Conservation (phyloP, 139 green algal genomes). For the Chlorella sp. region DNA sequence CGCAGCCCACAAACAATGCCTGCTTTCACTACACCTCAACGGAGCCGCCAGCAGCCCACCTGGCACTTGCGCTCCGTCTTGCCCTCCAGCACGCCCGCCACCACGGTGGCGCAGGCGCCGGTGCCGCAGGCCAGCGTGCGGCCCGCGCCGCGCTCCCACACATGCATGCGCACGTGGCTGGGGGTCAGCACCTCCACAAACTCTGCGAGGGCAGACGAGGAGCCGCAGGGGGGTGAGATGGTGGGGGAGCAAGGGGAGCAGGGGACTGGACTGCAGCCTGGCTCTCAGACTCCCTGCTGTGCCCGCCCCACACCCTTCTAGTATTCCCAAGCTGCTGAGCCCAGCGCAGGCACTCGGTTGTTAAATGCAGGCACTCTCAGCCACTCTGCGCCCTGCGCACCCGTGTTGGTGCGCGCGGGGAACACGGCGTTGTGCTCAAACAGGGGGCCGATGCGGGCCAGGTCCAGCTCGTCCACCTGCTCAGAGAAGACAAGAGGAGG, state of each 20-base stretch:
- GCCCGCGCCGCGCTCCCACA: conserved; percentile 98
- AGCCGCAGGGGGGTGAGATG: not conserved
- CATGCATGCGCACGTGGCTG: conserved; percentile 89
- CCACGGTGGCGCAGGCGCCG: conserved; percentile 96
- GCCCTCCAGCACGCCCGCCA: conserved; percentile 96
- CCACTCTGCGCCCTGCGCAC: not conserved
- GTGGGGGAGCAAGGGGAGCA: not conserved
- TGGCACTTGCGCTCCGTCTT: conserved; percentile 78
- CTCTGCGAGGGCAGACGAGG: conserved; percentile 19
- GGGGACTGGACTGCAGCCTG: not conserved
- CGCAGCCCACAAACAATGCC: too few species aligned
- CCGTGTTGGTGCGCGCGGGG: conserved; percentile 95
- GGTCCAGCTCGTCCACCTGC: conserved; percentile 83
- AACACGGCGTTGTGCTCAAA: conserved; percentile 95
- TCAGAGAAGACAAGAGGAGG: too few species aligned
- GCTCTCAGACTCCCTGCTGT: too few species aligned
- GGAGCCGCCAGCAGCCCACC: not conserved
- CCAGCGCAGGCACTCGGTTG: too few species aligned
- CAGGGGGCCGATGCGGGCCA: conserved; percentile 79
- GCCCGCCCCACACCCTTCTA: too few species aligned
- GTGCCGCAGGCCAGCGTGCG: conserved; percentile 97
- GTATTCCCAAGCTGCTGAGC: too few species aligned
- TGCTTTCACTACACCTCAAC: too few species aligned
- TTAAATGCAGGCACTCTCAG: too few species aligned
- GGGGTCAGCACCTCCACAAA: conserved; percentile 70